Evolutionary conservation across 2,329 filamentous ascomycete species (phyloP).

Genomic region (Beauveria sp.): DNA sequence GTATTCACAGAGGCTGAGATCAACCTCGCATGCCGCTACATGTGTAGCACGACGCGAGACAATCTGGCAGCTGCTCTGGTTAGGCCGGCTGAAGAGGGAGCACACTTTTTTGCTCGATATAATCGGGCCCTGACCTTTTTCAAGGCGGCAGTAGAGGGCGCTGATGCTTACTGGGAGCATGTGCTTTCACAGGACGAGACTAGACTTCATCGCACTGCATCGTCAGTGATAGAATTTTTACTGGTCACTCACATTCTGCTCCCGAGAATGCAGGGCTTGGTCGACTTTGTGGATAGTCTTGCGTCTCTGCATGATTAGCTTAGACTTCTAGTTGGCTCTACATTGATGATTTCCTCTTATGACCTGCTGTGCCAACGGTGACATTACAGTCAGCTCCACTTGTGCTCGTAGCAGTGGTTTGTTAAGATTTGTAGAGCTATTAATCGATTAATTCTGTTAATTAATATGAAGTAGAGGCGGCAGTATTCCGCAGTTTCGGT

Average conservation of each 20-base stretch:
- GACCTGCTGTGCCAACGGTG: not conserved
- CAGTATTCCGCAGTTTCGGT: not conserved
- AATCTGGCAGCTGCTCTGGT: not conserved
- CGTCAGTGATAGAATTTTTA: not conserved
- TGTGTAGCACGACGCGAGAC: not conserved
- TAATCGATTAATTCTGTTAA: not conserved
- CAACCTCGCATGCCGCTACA: not conserved
- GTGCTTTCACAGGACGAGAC: not conserved
- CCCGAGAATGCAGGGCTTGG: not conserved
- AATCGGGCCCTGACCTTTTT: not conserved
- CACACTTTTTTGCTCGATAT: not conserved
- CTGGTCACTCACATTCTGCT: not conserved
- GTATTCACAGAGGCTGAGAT: not conserved
- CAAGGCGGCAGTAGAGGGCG: not conserved
- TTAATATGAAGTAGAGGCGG: not conserved
- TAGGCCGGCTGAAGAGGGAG: not conserved
- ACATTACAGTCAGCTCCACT: not conserved
- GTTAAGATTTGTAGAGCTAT: not conserved
- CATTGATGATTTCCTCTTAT: not conserved
- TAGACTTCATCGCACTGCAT: not conserved
- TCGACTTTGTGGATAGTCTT: not conserved
- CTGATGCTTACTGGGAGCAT: not conserved
- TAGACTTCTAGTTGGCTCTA: not conserved
- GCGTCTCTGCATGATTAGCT: not conserved
- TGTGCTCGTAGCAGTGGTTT: not conserved